Conservation (phyloP, 177 flowering plant genomes). For the Vitis hybrid region DNA sequence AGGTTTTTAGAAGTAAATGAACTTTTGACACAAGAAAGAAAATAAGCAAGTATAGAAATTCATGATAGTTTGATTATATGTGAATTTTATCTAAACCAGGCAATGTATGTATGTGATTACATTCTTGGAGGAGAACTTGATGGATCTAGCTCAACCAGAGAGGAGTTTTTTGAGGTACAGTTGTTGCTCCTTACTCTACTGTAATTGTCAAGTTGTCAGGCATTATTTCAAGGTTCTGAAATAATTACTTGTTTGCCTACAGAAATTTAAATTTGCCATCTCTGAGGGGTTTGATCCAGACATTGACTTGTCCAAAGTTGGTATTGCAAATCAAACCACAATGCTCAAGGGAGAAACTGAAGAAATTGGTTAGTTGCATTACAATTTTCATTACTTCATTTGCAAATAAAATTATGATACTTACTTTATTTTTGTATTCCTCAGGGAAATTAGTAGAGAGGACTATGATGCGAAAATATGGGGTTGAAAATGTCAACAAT, state of each 20-base stretch:
- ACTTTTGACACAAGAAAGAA: too few species aligned
- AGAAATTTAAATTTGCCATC: constrained; percentile 91
- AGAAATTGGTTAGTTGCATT: constrained; percentile 74
- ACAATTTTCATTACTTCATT: background rate
- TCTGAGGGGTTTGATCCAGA: constrained; percentile 95
- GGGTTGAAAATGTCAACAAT: constrained; percentile 75
- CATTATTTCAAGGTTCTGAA: background rate
- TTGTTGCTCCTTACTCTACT: constrained; percentile 4
- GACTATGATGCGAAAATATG: constrained; percentile 86
- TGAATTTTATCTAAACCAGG: constrained; percentile 42
- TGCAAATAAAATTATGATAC: constrained; percentile 1
- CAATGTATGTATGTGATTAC: constrained; percentile 90
- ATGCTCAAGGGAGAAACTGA: constrained; percentile 99
- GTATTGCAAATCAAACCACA: constrained; percentile 97
- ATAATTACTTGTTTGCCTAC: constrained; percentile 29
- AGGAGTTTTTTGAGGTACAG: constrained; percentile 72
- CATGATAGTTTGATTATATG: background rate
- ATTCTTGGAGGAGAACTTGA: constrained; percentile 86
- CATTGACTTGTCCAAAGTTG: constrained; percentile 66
- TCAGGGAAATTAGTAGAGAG: constrained; percentile 83
- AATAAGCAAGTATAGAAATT: background rate
- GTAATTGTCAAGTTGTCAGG: background rate
- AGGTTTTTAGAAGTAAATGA: background rate
- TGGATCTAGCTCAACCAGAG: constrained; percentile 95
- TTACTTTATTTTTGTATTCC: constrained; percentile 6